Conservation (phyloP, 495 filamentous ascomycete species). For the Penicillium malachiteum region DNA sequence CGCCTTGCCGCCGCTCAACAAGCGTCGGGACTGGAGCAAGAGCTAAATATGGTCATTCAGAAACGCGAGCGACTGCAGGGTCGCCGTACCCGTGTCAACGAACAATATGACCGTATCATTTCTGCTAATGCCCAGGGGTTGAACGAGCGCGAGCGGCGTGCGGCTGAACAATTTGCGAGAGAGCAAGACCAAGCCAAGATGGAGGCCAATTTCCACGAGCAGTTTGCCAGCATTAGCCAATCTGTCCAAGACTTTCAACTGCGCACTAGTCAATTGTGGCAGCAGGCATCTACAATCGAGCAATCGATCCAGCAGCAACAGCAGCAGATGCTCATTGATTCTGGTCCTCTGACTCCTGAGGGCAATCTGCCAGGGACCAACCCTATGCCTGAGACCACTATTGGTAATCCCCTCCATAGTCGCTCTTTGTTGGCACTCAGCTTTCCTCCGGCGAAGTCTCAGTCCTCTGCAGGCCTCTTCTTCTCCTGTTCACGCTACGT, state of each 20-base stretch:
- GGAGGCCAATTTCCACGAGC: conserved; percentile 49
- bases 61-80: conserved; percentile 76
- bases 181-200: conserved; percentile 62
- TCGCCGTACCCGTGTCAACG: conserved; percentile 72
- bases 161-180: conserved; percentile 63
- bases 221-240: conserved; percentile 44
- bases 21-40: conserved; percentile 61
- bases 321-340: conserved; percentile 45
- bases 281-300: conserved; percentile 48
- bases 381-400: conserved; percentile 32
- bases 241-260: conserved; percentile 49
- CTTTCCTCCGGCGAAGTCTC: conserved; percentile 38
- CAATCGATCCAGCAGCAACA: conserved; percentile 47
- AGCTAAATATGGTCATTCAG: conserved; percentile 63
- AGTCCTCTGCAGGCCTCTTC: conserved; percentile 44
- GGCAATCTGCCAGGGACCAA: conserved; percentile 50
- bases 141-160: conserved; percentile 70
- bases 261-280: conserved; percentile 47
- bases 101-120: conserved; percentile 74
- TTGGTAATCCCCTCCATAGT: conserved; percentile 31
- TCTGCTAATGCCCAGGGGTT: conserved; percentile 74
- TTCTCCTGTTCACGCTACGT: conserved; percentile 32
- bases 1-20: conserved; percentile 65
- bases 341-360: conserved; percentile 49
- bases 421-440: conserved; percentile 42